These are phyloP conservation scores for Eutreptiella sp. DNA, from an alignment of 208 protist species.

Conservation along the genomic window DNA sequence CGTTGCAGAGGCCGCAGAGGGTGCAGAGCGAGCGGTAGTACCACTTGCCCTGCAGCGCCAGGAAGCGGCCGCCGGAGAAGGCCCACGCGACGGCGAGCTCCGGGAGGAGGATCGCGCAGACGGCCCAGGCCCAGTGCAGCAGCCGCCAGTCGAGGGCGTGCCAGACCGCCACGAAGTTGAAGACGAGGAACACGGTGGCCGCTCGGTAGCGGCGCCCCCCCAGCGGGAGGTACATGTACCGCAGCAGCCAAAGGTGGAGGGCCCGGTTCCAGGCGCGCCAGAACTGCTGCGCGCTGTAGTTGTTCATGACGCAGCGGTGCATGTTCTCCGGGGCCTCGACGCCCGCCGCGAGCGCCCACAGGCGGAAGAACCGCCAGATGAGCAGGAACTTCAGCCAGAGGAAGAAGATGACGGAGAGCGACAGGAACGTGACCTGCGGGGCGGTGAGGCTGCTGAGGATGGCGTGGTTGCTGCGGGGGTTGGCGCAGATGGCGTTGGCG, in stretches of 20 bases:
- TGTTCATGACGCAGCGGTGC: conserved; percentile 71
- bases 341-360: conserved; percentile 67
- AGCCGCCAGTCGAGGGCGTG: conserved; percentile 71
- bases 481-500: conserved; percentile 43
- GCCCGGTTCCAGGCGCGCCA: conserved; percentile 83
- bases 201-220: conserved; percentile 53
- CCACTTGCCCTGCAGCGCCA: neutral
- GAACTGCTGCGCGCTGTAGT: conserved; percentile 72
- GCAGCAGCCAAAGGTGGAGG: conserved; percentile 84
- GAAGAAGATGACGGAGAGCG: conserved; percentile 54
- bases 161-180: conserved; percentile 82
- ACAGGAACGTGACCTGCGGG: conserved; percentile 19
- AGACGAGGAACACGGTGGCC: conserved; percentile 69
- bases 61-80: conserved; percentile 34
- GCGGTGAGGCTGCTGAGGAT: neutral
- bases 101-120: conserved; percentile 53
- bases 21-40: conserved; percentile 48
- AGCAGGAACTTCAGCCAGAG: conserved; percentile 81
- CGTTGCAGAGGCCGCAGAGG: conserved; percentile 34
- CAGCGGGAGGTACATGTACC: conserved; percentile 87
- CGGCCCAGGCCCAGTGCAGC: conserved; percentile 58
- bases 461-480: neutral
- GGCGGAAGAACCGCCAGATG: conserved; percentile 78
- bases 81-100: conserved; percentile 53
- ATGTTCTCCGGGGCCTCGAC: conserved; percentile 78